phyloP scores from a whole-genome alignment of 2,329 filamentous ascomycete species.

The Ceratocystis cubensis region DNA sequence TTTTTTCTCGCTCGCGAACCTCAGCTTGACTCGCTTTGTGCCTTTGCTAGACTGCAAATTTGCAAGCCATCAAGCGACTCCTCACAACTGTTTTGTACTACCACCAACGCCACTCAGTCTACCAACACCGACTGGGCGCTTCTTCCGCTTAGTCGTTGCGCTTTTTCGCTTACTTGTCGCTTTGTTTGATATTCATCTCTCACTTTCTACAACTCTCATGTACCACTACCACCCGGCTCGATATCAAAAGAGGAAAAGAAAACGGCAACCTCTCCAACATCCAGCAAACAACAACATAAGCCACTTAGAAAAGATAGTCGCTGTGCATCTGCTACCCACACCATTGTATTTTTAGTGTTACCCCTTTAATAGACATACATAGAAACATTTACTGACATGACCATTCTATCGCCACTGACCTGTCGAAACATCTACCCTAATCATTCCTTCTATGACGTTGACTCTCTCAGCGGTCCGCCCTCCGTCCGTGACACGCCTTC shows the following conservation, averaged over 20 bases:
- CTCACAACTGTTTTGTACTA: background rate
- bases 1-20: no score
- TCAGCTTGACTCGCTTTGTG: background rate
- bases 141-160: background rate
- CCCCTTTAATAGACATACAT: conserved; percentile 1
- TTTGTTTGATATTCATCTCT: background rate
- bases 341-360: conserved; percentile 8
- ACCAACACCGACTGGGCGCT: background rate
- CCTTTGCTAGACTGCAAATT: no score
- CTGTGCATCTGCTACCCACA: no score
- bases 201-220: background rate
- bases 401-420: background rate
- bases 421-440: background rate
- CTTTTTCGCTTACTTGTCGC: background rate
- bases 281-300: background rate
- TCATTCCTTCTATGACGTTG: no score
- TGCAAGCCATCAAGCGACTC: background rate
- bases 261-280: background rate
- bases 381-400: background rate
- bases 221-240: background rate
- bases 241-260: background rate
- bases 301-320: background rate
- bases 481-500: no score
- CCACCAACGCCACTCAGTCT: background rate
- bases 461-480: no score